phyloP scores from a whole-genome alignment of 306 rosid species.

The Citrullus colocynthis region DNA sequence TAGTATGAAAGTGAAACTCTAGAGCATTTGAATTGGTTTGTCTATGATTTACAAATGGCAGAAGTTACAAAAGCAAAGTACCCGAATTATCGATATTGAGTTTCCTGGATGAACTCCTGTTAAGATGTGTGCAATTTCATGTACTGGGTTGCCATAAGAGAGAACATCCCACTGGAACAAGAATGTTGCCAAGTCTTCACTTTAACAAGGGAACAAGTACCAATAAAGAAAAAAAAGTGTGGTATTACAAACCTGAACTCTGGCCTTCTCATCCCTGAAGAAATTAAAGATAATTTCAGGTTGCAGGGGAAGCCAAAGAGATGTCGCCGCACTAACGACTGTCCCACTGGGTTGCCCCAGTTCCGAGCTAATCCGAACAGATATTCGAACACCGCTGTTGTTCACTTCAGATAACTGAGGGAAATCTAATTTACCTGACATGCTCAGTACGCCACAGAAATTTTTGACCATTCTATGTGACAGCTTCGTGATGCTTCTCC shows the following conservation, averaged over 20 bases:
- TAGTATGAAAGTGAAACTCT: background rate
- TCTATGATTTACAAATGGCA: background rate
- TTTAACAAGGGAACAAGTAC: background rate
- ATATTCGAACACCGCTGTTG: constrained; percentile 25
- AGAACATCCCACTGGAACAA: constrained; percentile 60
- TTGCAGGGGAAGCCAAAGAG: constrained; percentile 46
- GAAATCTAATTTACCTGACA: constrained; percentile 28
- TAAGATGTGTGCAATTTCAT: constrained; percentile 33
- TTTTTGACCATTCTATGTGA: constrained; percentile 44
- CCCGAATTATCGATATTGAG: constrained; percentile 39
- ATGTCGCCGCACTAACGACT: constrained; percentile 32
- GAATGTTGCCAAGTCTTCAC: background rate
- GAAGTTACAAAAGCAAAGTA: background rate
- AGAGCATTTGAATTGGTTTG: background rate
- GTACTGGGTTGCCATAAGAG: constrained; percentile 15
- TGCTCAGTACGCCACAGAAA: constrained; percentile 31
- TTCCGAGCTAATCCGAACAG: constrained; percentile 20
- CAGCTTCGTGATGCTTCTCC: constrained; percentile 31
- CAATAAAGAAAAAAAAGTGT: background rate
- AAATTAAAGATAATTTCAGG: constrained; percentile 24
- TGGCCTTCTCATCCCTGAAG: constrained; percentile 24
- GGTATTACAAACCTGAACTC: constrained; percentile 34
- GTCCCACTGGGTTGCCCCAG: constrained; percentile 33
- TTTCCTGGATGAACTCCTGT: constrained; percentile 39
- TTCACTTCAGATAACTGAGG: constrained; percentile 27